phyloP scores from a whole-genome alignment of 345 rosid species.

The Noccaea caerulescens region DNA sequence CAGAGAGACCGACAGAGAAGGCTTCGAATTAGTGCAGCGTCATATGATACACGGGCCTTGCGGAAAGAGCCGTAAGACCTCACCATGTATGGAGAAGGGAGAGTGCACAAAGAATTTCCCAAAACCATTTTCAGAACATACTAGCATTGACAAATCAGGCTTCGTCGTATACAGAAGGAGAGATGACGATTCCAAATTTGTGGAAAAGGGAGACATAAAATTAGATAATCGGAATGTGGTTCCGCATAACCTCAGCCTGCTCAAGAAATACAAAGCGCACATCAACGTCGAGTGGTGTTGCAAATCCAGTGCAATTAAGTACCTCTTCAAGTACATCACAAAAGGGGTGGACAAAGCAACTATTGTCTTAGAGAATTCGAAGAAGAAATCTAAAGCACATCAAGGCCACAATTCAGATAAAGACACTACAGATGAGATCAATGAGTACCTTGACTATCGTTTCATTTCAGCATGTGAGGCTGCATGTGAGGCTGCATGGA shows the following conservation, averaged over 20 bases:
- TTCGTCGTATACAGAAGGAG: not conserved
- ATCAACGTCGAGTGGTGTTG: conserved; percentile 26
- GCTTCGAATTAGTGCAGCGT: not conserved
- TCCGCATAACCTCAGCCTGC: not conserved
- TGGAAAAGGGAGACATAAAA: not conserved
- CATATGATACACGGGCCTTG: conserved; percentile 20
- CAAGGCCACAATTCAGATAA: not conserved
- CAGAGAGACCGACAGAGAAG: not conserved
- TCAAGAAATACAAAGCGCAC: not conserved
- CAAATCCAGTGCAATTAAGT: conserved; percentile 3
- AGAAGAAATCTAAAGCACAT: not conserved
- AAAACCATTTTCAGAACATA: not conserved
- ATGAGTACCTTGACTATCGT: not conserved
- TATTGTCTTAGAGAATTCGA: not conserved
- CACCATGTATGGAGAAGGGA: conserved; percentile 3
- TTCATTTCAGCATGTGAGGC: no score
- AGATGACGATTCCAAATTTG: not conserved
- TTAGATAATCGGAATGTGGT: not conserved
- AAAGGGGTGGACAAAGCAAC: not conserved
- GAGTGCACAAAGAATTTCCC: not conserved
- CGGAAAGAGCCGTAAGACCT: not conserved
- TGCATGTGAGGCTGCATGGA: conserved; percentile 11
- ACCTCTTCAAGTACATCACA: conserved; percentile 6
- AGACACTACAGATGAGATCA: not conserved
- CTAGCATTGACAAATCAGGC: not conserved